phyloP scores from a whole-genome alignment of 2,329 filamentous ascomycete genomes.

The Trichophyton mentagrophytes region DNA sequence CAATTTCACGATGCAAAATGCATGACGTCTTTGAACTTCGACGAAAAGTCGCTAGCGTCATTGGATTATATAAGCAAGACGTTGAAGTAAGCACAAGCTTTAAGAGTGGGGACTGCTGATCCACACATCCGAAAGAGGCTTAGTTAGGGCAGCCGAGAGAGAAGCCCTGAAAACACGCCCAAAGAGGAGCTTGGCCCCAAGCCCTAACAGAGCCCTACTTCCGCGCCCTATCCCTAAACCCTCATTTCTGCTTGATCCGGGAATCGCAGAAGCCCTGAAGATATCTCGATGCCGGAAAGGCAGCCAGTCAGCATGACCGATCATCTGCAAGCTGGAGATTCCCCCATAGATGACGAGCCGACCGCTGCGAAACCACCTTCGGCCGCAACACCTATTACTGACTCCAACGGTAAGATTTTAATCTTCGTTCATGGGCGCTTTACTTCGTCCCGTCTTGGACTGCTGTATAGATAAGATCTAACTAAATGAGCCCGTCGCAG shows the following conservation, averaged over 20 bases:
- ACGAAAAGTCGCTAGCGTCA: too few species aligned
- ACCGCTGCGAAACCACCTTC: conserved; percentile 19
- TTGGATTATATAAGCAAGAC: not conserved
- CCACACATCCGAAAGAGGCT: not conserved
- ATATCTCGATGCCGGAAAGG: not conserved
- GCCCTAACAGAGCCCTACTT: conserved; percentile 27
- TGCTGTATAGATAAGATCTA: not conserved
- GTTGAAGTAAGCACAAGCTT: not conserved
- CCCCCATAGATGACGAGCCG: conserved; percentile 2
- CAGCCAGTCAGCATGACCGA: not conserved
- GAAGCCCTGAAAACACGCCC: not conserved
- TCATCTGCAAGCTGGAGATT: conserved; percentile 10
- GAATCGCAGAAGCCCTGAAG: conserved; percentile 19
- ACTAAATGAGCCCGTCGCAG: not conserved
- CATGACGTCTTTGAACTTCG: too few species aligned
- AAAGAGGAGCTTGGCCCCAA: not conserved
- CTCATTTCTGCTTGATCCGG: conserved; percentile 35
- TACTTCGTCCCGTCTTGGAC: not conserved
- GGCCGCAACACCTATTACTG: conserved; percentile 19
- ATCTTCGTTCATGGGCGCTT: not conserved
- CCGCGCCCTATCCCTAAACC: conserved; percentile 37
- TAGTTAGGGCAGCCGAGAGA: not conserved
- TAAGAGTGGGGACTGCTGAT: not conserved
- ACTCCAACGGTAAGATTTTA: conserved; percentile 24
- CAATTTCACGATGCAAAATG: not conserved